phyloP scores from a whole-genome alignment of 1,284 basidiomycete genomes.

The Cystobasidium slooffiae region DNA sequence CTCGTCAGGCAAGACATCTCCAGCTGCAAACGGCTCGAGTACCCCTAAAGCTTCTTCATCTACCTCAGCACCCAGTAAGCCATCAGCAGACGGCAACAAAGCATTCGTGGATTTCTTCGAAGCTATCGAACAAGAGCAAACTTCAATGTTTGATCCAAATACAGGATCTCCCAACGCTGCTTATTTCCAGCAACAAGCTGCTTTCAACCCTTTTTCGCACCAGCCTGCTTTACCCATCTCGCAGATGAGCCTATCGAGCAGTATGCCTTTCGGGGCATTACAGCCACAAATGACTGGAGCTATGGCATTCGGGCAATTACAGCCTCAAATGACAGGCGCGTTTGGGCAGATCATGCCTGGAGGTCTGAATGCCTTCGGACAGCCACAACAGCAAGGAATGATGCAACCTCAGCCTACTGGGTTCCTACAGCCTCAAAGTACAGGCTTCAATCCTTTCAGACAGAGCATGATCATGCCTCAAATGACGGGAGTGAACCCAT shows the following conservation, averaged over 20 bases:
- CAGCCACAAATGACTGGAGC: constrained; percentile 49
- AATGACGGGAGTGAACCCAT: constrained; percentile 46
- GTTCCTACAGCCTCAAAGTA: constrained; percentile 69
- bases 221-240: constrained; percentile 57
- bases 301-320: constrained; percentile 43
- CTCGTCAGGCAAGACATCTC: constrained; percentile 7
- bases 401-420: constrained; percentile 53
- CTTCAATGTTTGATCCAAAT: constrained; percentile 71
- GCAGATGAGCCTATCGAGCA: constrained; percentile 51
- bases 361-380: constrained; percentile 58
- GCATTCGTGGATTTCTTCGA: constrained; percentile 85
- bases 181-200: constrained; percentile 68
- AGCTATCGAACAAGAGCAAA: constrained; percentile 82
- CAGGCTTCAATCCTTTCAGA: constrained; percentile 65
- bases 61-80: constrained; percentile 45
- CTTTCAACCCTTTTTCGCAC: constrained; percentile 77
- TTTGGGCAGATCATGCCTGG: constrained; percentile 53
- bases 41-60: constrained; percentile 19
- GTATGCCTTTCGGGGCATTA: constrained; percentile 41
- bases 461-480: constrained; percentile 63
- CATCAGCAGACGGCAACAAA: constrained; percentile 56
- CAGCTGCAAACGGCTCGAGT: constrained; percentile 18
- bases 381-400: constrained; percentile 50
- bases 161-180: constrained; percentile 58
- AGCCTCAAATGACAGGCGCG: constrained; percentile 53